A percentile compares a stretch with the other conserved stretches of the same genome.
Conservation (phyloP, 2,329 filamentous ascomycete genomes). For the Cytospora piceae region DNA sequence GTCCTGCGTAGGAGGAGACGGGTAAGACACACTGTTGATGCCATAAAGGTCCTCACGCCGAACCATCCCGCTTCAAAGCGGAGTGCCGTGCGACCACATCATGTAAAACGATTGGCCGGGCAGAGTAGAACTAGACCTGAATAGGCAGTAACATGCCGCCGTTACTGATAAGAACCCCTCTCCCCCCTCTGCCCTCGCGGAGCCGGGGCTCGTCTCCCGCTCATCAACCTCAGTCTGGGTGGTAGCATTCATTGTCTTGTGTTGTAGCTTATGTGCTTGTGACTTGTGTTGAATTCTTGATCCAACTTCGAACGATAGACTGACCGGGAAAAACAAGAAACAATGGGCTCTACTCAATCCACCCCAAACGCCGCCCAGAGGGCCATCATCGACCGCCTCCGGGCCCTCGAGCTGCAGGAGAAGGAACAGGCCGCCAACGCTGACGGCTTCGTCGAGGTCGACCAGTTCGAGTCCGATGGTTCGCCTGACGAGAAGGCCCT, state of each 20-base stretch:
- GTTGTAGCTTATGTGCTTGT: background rate
- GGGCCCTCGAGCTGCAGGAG: slow-evolving; percentile 45
- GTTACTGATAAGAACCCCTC: background rate
- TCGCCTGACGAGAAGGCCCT: slow-evolving; percentile 40
- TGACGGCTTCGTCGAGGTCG: slow-evolving; percentile 58
- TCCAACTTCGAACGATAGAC: background rate
- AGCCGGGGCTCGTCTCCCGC: background rate
- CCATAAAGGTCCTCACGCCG: too few species aligned
- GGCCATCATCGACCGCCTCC: slow-evolving; percentile 49
- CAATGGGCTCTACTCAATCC: slow-evolving; percentile 52
- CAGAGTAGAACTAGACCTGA: background rate
- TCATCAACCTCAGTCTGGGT: background rate
- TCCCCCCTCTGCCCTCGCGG: background rate
- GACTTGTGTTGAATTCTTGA: background rate
- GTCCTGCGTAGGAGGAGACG: background rate
- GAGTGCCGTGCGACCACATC: background rate
- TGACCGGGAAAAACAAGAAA: background rate
- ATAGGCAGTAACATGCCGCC: background rate
- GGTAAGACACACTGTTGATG: too few species aligned
- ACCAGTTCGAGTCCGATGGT: slow-evolving; percentile 37
- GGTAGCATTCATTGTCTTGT: too few species aligned
- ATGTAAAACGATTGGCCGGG: background rate
- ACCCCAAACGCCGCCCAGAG: slow-evolving; percentile 47
- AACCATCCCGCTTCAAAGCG: background rate
- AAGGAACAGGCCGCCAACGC: slow-evolving; percentile 40